phyloP scores from a whole-genome alignment of 768 basidiomycete genomes.

The Paxillus rubicundulus region DNA sequence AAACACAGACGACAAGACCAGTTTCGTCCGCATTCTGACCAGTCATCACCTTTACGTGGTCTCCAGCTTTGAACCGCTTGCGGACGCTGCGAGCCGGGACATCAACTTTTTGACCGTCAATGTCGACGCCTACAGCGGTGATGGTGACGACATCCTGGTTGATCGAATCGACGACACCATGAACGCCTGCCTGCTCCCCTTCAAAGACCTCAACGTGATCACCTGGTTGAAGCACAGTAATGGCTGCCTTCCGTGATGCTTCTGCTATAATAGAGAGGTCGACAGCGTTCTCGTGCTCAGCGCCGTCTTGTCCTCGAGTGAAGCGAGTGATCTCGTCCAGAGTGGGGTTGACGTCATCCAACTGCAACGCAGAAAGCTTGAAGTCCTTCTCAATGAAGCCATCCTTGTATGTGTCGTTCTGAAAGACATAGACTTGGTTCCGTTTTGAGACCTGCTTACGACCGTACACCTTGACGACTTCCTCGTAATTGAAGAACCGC shows the following conservation, averaged over 20 bases:
- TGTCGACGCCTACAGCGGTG: slow-evolving; percentile 73
- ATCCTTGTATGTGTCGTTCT: slow-evolving; percentile 89
- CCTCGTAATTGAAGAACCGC: slow-evolving; percentile 91
- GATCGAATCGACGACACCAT: slow-evolving; percentile 90
- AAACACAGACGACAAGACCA: slow-evolving; percentile 89
- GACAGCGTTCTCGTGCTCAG: slow-evolving; percentile 63
- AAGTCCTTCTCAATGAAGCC: slow-evolving; percentile 98
- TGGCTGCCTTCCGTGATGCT: slow-evolving; percentile 87
- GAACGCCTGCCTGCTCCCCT: slow-evolving; percentile 91
- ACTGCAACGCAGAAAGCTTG: slow-evolving; percentile 69
- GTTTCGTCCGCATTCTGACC: slow-evolving; percentile 95
- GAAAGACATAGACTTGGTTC: slow-evolving; percentile 78
- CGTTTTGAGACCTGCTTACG: slow-evolving; percentile 73
- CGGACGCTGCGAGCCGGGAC: slow-evolving; percentile 85
- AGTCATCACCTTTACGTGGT: slow-evolving; percentile 97
- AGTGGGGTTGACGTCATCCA: slow-evolving; percentile 92
- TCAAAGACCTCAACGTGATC: slow-evolving; percentile 98
- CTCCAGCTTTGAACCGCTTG: slow-evolving; percentile 94
- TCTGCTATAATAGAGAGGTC: slow-evolving; percentile 92
- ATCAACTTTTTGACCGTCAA: slow-evolving; percentile 84
- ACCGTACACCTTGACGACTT: slow-evolving; percentile 83
- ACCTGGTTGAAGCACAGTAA: slow-evolving; percentile 92
- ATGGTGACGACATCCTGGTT: slow-evolving; percentile 84
- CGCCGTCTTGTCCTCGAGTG: slow-evolving; percentile 69
- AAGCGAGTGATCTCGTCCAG: slow-evolving; percentile 96